A percentile compares a stretch with the other conserved stretches of the same genome.
Conservation (phyloP, 164 flowering plant genomes). For the Vitis vinifera region DNA sequence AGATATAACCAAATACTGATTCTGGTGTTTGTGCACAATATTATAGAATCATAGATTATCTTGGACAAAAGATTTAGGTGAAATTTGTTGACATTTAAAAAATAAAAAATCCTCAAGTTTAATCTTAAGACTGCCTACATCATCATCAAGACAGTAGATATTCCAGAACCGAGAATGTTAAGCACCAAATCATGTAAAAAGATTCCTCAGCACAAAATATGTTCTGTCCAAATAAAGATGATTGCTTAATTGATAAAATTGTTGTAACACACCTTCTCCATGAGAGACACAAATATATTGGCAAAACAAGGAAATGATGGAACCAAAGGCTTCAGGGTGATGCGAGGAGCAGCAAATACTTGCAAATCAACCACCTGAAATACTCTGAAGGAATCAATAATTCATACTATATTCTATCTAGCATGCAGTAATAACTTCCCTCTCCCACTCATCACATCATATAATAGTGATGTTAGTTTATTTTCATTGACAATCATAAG, state of each 20-base stretch:
- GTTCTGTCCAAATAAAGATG: too few species aligned
- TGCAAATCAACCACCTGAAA: slow-evolving; percentile 92
- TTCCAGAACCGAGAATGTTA: too few species aligned
- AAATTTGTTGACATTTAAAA: not conserved
- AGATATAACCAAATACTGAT: not conserved
- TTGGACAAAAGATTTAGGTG: not conserved
- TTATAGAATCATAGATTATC: not conserved
- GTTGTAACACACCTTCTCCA: slow-evolving; percentile 73
- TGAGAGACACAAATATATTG: slow-evolving; percentile 79
- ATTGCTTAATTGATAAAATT: not conserved
- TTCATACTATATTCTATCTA: not conserved
- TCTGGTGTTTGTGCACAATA: not conserved
- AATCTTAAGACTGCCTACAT: too few species aligned
- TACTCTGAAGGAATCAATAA: slow-evolving; percentile 16
- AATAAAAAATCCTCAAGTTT: not conserved
- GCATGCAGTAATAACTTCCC: not conserved
- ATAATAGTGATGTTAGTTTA: too few species aligned
- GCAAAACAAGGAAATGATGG: slow-evolving; percentile 94
- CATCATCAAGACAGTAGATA: too few species aligned
- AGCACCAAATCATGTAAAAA: too few species aligned
- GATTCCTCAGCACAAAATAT: not conserved
- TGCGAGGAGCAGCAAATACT: slow-evolving; percentile 88
- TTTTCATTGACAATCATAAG: not conserved
- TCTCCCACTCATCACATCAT: not conserved
- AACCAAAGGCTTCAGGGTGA: slow-evolving; percentile 94